phyloP scores from a whole-genome alignment of 441 rosid genomes.

The Metrosideros polymorpha region DNA sequence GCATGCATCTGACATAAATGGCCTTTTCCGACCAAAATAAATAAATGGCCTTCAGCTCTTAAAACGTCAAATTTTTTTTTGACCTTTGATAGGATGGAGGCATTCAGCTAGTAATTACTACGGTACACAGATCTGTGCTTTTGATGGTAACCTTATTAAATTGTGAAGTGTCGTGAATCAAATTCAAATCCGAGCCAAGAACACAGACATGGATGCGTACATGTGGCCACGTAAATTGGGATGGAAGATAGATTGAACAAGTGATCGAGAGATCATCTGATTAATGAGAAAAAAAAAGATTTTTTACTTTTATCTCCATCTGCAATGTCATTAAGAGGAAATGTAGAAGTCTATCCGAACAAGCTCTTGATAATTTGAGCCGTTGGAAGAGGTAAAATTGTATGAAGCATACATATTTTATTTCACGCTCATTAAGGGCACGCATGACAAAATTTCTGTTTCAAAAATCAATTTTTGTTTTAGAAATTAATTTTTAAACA shows the following conservation, averaged over 20 bases:
- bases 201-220: too few species aligned
- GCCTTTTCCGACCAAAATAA: too few species aligned
- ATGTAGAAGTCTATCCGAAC: too few species aligned
- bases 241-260: too few species aligned
- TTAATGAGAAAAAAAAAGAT: background rate
- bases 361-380: too few species aligned
- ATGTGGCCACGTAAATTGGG: too few species aligned
- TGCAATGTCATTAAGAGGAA: too few species aligned
- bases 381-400: background rate
- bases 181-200: background rate
- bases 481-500: too few species aligned
- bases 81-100: background rate
- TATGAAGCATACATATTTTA: background rate
- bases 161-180: background rate
- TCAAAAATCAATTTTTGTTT: too few species aligned
- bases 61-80: background rate
- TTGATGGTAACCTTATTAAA: background rate
- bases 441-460: too few species aligned
- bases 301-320: too few species aligned
- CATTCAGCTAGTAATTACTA: background rate
- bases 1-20: background rate
- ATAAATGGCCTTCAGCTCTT: background rate
- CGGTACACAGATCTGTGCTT: background rate
- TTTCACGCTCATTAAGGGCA: background rate
- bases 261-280: background rate